Base-by-base conservation (phyloP, 2,329 filamentous ascomycete genomes). In the Zopfia rhizophila region DNA sequence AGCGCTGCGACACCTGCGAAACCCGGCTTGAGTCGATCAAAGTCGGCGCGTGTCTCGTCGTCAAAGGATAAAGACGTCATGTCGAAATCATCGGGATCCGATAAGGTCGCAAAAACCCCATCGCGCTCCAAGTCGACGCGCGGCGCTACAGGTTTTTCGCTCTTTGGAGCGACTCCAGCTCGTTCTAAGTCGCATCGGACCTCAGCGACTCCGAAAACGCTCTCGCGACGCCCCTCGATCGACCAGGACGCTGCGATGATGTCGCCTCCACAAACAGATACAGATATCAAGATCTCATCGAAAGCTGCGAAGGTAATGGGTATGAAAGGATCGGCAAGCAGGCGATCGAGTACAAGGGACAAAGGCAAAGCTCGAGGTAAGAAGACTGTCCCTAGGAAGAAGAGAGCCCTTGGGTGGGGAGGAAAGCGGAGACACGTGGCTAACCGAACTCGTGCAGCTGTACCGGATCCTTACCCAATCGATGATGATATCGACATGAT, bases 301-400 rank as follows among this genome's bases (percentile, higher is more conserved):
- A 96, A 95, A 71, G 90, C 90, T 19, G 89, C 90, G 22, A 91
- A 86, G 70, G 73, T 93, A 39, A 84, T 94, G 84, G 91, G 75
- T 57, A 72, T 83, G 48, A 76, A 67, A 36, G 61, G 61, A 13
- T 59, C 68, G 2, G 47, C 70, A 50, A 72, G 70, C 45, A 68
- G 75, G 19, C 78, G 77, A 40, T 56, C 76, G 75, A 70, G 62
- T 42, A 68, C 60, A 3, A 62, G 57, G 48, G 65, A 69, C 30
- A 71, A 81, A 61, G 70, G 75, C 58, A 75, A 82, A 66, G 80
- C 81, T 43, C 84, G 74, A 69, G 66, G 70, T 72, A 66, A 70
- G 69, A 58, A 48, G 47, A 27, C 49, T 46, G 50, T 55, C 51
- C 51, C 59, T 48, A 58, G 43, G 38, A 50, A 51, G 38, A 42